Percentiles rank a stretch among this genome's conserved stretches.
Conservation (phyloP, 306 rosid species). For the Coriaria nepalensis region DNA sequence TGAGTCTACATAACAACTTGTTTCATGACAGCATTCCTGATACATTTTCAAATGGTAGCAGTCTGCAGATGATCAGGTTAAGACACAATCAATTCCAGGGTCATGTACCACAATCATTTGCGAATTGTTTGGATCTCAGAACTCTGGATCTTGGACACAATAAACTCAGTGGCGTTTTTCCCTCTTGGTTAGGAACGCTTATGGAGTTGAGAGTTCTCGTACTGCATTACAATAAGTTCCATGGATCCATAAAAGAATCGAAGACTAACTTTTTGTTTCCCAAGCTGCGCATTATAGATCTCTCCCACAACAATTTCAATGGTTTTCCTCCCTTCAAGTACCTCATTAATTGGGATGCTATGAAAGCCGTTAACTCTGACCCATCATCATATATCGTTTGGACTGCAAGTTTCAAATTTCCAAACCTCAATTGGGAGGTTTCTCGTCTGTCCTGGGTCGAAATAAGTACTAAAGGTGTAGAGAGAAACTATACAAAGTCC, state of each 20-base stretch:
- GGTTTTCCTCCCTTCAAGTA: neutral
- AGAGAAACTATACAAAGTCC: neutral
- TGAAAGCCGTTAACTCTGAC: slow-evolving; percentile 1
- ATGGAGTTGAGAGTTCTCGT: neutral
- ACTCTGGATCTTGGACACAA: neutral
- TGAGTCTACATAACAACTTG: neutral
- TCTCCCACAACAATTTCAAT: slow-evolving; percentile 1
- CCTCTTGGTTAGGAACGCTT: slow-evolving; percentile 5
- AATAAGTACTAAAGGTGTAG: neutral
- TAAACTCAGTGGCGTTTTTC: neutral
- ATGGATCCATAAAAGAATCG: slow-evolving; percentile 1
- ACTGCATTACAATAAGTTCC: neutral
- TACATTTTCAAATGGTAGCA: neutral
- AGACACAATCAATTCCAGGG: slow-evolving; percentile 5
- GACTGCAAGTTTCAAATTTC: neutral
- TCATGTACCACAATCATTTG: neutral
- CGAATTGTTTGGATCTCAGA: neutral
- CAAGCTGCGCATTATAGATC: slow-evolving; percentile 2
- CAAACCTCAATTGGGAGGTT: neutral
- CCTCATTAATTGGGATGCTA: neutral
- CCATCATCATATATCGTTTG: neutral
- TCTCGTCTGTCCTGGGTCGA: neutral
- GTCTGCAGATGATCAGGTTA: neutral
- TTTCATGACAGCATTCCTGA: neutral
- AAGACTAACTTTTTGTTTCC: neutral